Base-by-base conservation (phyloP, 1,284 basidiomycete genomes). In the Dichomitus squalens region DNA sequence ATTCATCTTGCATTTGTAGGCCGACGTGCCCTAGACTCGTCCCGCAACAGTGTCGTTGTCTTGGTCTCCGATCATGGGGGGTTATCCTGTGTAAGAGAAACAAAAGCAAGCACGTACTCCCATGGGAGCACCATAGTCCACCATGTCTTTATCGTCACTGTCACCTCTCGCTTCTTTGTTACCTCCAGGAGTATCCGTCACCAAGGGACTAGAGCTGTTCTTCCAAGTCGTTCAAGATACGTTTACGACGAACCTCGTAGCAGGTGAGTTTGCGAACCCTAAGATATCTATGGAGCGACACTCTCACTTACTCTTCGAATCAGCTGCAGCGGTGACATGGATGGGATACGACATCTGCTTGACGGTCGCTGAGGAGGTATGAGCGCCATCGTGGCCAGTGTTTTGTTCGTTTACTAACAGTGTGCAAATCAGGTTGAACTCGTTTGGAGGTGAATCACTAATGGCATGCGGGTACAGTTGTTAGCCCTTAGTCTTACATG, bases 321-420 rank as follows among this genome's bases (percentile, higher is more conserved):
- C 27, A 57, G 55, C 27, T 9, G 55, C 55, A 5, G 49, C 55
- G 21, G 39, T 49, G 12, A 48, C 49, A 33, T 57, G 55, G 55
- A 51, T 57, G 7, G 50, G 44, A 7, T 52, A 57, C 20, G 55
- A 57, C 38, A 57, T 57, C 18, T 41, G 41, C 14, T 44, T 57
- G 25, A 52, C 55, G 4, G 47, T 57, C 18, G 35, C 50, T 12
- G 29, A 52, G 9, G 55, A 57, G 44, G 55, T 52, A n/a, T 21
- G 55, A 7, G 9, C 3, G 7, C 20, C 12, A 25, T 44, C 11
- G 3, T 4, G 14, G 9, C n/a, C 12, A 29, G 18, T 34, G 2
- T 11, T 20, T 12, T 8, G 0, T 21, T 14, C 20, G 44, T 20
- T 21, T 5, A 23, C 6, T 7, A 21, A 23, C 16, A 9, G 23